Evolutionary conservation across 2,329 filamentous ascomycete species (phyloP), one percentile per base, ranked within the genome.

Genomic region (Chrysoporthe austroafricana): DNA sequence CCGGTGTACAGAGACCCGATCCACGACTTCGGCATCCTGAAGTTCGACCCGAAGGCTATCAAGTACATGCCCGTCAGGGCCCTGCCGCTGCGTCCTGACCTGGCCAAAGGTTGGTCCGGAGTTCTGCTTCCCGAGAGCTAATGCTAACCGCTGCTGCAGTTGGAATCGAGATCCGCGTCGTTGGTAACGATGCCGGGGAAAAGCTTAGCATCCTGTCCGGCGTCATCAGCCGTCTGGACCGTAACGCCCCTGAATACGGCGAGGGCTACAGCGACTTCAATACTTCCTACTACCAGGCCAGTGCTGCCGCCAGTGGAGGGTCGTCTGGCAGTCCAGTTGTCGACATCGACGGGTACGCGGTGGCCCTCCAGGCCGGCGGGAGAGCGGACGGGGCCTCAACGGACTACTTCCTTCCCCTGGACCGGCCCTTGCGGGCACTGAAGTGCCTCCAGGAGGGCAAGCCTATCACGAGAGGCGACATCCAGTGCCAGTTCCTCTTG

Each of bases 311-410:
- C 2, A 98, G 94, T 78, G 96, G 96, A 72, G 96, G 96, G 72
- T 97, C 93, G 82, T 99, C 96, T n/a, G 96, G 96, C 70, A 97
- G 92, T 88, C 96, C 96, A 0, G 96, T 99, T 0, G 94, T 99
- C 70, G 97, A 97, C 79, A 91, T 97, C 69, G 93, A 97, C 78
- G 96, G 96, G 13, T 91, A 90, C 76, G 96, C 94, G 5, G 90
- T 99, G 66, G 96, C 96, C 50, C 82, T 99, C 57, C 96, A 99
- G 80, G 96, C 96, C 58, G 96, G 96, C 70, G 96, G 96, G 57
- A 88, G 96, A 79, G 92, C 93, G 42, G 96, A 99, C 76, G 95
- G 95, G 69, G 96, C 96, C 57, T 95, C 96, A 14, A 99, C 96
- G 26, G 96, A 99, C 78, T 99, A 99, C 79, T 98, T 99, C 79